These are phyloP conservation scores for Pseudogymnoascus destructans DNA, from an alignment of 2,329 filamentous ascomycete species.

Conservation along the genomic window DNA sequence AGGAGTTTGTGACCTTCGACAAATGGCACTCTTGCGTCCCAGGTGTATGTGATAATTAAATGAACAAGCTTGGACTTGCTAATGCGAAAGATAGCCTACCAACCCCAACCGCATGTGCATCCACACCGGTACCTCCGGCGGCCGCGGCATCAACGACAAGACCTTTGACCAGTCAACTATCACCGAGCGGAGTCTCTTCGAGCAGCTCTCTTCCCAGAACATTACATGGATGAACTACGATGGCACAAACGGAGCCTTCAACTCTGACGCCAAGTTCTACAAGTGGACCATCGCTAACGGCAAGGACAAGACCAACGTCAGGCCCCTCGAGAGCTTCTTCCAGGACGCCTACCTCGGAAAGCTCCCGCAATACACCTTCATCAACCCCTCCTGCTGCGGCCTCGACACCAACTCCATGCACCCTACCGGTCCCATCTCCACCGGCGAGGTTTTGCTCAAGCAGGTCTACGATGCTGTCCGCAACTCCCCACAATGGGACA, in stretches of 20 bases:
- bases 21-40: constrained; percentile 32
- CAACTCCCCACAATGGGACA: constrained; percentile 32
- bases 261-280: constrained; percentile 33
- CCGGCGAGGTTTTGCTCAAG: constrained; percentile 34
- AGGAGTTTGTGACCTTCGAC: constrained; percentile 34
- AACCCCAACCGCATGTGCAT: constrained; percentile 30
- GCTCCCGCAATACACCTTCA: constrained; percentile 34
- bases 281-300: constrained; percentile 29
- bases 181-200: constrained; percentile 30
- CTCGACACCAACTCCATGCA: constrained; percentile 29
- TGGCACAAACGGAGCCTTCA: constrained; percentile 26
- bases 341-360: constrained; percentile 32
- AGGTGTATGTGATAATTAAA: constrained; percentile 27
- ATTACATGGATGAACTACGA: constrained; percentile 36
- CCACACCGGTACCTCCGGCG: constrained; percentile 30
- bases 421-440: constrained; percentile 31
- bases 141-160: constrained; percentile 28
- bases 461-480: constrained; percentile 34
- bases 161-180: constrained; percentile 24
- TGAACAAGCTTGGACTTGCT: not conserved
- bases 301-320: constrained; percentile 24
- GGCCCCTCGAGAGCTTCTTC: constrained; percentile 32
- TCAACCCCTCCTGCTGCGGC: constrained; percentile 37
- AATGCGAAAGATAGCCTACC: constrained; percentile 26
- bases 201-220: constrained; percentile 29